Evolutionary conservation across 148 eudicot genomes (phyloP), one percentile per base, ranked within the genome.

Genomic region (Spergularia marina): DNA sequence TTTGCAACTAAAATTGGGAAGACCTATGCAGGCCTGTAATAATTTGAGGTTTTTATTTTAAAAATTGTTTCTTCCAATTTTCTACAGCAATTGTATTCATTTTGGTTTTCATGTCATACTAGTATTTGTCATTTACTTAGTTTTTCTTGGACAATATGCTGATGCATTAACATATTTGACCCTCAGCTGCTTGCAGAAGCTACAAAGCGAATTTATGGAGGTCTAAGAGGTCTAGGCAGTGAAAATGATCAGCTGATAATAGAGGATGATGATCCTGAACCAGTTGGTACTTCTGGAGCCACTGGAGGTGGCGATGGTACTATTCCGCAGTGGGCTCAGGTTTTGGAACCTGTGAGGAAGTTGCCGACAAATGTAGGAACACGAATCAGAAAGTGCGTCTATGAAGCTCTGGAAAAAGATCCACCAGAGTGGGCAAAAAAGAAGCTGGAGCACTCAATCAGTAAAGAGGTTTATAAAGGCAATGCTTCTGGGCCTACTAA

Each of bases 341-440:
- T 71, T 67, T 76, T 89, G 79, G 91, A 91, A 86, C 96, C 96
- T 54, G 92, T 89, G 57, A 84, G 81, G 66, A 91, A 87, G 87
- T 61, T 91, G 76, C 96, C 96, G 53, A 91, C 96, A n/a, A 91
- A 91, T 82, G 96, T 91, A 65, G 96, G 96, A 80, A 84, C 96
- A 53, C 83, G 92, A 80, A 89, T 91, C 72, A 82, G 88, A 74
- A 89, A 75, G 76, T 89, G 96, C 70, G 86, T 91, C 5, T 65
- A 83, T 77, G 88, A 83, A 63, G 89, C 92, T 73, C 80, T 91
- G 78, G 81, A 80, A 15, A 91, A 87, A 84, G 79, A 70, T 76
- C 92, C 96, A 70, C 96, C 92, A 20, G 91, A 89, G 70, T 91
- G 96, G 96, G 96, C 96, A 53, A 85, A 81, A 76, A 80, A 84